These are phyloP conservation scores for Fonsecaea erecta DNA, from an alignment of 2,329 filamentous ascomycete genomes.

Conservation along the genomic window DNA sequence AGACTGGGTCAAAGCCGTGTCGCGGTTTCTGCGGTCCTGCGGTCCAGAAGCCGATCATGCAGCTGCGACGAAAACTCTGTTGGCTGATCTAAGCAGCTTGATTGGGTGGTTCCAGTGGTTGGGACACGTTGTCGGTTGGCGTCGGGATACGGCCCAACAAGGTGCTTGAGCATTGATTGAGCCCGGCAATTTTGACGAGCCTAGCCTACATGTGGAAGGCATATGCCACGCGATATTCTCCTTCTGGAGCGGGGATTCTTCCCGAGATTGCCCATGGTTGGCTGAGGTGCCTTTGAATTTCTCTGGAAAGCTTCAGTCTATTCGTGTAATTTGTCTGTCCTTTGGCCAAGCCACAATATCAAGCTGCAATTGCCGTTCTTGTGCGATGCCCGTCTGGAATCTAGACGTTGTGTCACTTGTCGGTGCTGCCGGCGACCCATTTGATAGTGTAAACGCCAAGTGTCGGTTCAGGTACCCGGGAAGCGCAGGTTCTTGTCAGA, in stretches of 20 bases:
- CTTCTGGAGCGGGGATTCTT: background rate
- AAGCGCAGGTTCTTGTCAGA: background rate
- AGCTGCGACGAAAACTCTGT: slow-evolving; percentile 26
- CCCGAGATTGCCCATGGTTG: slow-evolving; percentile 1
- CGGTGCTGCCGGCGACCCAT: background rate
- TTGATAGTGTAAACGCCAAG: background rate
- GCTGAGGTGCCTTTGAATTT: background rate
- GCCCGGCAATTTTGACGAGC: background rate
- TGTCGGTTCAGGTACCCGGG: background rate
- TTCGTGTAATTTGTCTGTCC: background rate
- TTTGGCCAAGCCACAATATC: slow-evolving; percentile 6
- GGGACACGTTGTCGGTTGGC: background rate
- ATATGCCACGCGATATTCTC: background rate
- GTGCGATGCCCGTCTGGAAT: background rate
- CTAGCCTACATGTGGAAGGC: slow-evolving; percentile 6
- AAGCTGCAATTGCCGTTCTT: slow-evolving; percentile 3
- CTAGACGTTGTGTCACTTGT: background rate
- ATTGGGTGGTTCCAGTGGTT: slow-evolving; percentile 9
- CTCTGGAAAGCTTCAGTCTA: background rate
- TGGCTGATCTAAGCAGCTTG: background rate
- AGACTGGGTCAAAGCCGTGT: background rate
- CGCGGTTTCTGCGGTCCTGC: background rate
- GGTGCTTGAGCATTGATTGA: background rate
- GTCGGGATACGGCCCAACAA: background rate
- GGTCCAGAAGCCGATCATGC: slow-evolving; percentile 19